Base-by-base conservation (phyloP, 441 rosid genomes). In the Euphorbia schlechtendalii region DNA sequence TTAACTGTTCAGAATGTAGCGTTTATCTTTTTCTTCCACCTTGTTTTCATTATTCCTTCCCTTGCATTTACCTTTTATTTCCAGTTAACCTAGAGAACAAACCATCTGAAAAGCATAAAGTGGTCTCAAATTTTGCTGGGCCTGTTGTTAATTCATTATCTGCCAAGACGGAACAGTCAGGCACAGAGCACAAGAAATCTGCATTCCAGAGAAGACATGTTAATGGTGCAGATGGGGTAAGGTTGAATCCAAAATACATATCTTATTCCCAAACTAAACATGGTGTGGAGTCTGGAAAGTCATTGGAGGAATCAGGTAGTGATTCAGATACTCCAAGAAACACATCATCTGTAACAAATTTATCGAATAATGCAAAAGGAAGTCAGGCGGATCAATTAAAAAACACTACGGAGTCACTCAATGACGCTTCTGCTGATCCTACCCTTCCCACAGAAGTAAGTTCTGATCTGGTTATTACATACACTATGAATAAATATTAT, bases 381-480 rank as follows among this genome's bases (percentile, higher is more conserved):
- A 81, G 76, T 71, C 92, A 74, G 63, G 71, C 67, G 36, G 78
- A 76, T 11, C 71, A 76, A 51, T 51, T 63, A 69, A 78, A 75
- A 70, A 81, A 75, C 67, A 73, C 77, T 46, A 71, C 88, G 32
- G 78, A 55, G 70, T 56, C 71, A 48, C 74, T 70, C 76, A 76
- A 52, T 69, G 87, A 82, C 75, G 79, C 74, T 74, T 77, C 82
- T 59, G 62, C 73, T 40, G 81, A 78, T 38, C 71, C 79, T 22
- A 71, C 75, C 72, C 77, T 88, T 76, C 98, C 97, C 49, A 72
- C 80, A 18, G 98, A 95, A 97, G 99, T 90, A 81, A 75, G 64
- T 24, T 30, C 20, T 13, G 3, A 25, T 4, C 12, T 22, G 14
- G 18, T 21, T 56, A 20, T 66, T 5, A 30, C 58, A 1, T 27